Evolutionary conservation across 2,329 filamentous ascomycete species (phyloP).

Genomic region (Colletotrichum cereale): DNA sequence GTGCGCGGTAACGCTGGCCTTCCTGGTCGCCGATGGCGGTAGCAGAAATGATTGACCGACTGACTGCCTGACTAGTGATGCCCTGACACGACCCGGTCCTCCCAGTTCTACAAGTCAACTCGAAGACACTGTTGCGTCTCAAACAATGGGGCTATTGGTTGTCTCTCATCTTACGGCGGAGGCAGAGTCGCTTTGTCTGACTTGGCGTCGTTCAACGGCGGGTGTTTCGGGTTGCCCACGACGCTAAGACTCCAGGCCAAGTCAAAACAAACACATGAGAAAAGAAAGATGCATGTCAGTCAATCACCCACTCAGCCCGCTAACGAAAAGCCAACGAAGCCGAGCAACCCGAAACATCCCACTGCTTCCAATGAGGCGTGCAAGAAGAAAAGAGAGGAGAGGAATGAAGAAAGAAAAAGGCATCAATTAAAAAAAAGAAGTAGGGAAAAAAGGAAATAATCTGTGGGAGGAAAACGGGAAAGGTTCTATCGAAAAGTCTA

Average conservation of each 20-base stretch:
- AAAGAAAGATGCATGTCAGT: not conserved
- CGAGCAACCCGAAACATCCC: not conserved
- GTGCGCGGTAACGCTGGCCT: not conserved
- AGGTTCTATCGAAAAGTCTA: not conserved
- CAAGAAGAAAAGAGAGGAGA: not conserved
- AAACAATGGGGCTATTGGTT: not conserved
- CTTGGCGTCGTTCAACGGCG: not conserved
- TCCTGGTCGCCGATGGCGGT: not conserved
- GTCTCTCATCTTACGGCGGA: not conserved
- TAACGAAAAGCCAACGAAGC: no score
- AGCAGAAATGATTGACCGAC: not conserved
- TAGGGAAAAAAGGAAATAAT: not conserved
- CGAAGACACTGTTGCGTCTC: not conserved
- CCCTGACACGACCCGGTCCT: not conserved
- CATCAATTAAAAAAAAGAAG: no score
- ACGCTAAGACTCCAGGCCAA: not conserved
- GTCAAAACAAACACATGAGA: not conserved
- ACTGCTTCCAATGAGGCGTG: not conserved
- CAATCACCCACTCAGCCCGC: not conserved
- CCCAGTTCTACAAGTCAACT: not conserved
- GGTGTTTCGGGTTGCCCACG: not conserved
- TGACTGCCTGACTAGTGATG: not conserved
- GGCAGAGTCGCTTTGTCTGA: not conserved
- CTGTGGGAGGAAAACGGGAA: not conserved
- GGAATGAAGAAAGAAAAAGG: no score